Percentiles rank a stretch among this genome's conserved stretches.
Conservation (phyloP, 106 monocot genomes). For the Triglochin maritima region DNA sequence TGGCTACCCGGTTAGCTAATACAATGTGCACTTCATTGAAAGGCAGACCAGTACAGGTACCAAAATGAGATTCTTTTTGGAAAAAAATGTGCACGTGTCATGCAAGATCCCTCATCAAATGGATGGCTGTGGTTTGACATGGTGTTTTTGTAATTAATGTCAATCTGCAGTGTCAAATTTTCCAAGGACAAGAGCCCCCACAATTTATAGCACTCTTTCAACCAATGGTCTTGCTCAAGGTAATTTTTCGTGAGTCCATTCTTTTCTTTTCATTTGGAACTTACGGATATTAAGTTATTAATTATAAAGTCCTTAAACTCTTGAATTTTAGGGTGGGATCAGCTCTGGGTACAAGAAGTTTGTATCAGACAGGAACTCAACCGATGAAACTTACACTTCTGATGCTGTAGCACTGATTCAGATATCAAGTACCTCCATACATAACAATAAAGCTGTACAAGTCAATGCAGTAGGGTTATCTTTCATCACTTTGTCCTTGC, state of each 20-base stretch:
- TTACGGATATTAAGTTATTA: background rate
- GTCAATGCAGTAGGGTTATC: slow-evolving; percentile 59
- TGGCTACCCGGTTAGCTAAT: slow-evolving; percentile 10
- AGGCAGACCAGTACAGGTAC: slow-evolving; percentile 18
- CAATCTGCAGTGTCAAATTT: slow-evolving; percentile 13
- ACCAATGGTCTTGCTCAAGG: slow-evolving; percentile 19
- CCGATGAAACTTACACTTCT: slow-evolving; percentile 18
- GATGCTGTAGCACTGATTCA: slow-evolving; percentile 54
- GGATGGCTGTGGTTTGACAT: background rate
- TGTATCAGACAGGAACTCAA: slow-evolving; percentile 3
- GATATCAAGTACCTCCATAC: slow-evolving; percentile 52
- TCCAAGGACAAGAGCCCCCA: slow-evolving; percentile 16
- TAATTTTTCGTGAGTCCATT: background rate
- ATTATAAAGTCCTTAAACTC: slow-evolving; percentile 1
- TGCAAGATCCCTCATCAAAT: background rate
- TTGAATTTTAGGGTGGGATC: slow-evolving; percentile 8
- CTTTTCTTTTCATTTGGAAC: background rate
- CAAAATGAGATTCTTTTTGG: background rate
- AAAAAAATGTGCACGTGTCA: no score
- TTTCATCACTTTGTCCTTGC: background rate
- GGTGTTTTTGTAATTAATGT: background rate
- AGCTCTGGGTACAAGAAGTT: slow-evolving; percentile 20
- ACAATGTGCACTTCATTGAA: slow-evolving; percentile 19
- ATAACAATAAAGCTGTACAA: slow-evolving; percentile 82
- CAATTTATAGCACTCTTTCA: slow-evolving; percentile 20